Base-by-base conservation (phyloP, 2,329 filamentous ascomycete species). In the Fusarium proliferatum region DNA sequence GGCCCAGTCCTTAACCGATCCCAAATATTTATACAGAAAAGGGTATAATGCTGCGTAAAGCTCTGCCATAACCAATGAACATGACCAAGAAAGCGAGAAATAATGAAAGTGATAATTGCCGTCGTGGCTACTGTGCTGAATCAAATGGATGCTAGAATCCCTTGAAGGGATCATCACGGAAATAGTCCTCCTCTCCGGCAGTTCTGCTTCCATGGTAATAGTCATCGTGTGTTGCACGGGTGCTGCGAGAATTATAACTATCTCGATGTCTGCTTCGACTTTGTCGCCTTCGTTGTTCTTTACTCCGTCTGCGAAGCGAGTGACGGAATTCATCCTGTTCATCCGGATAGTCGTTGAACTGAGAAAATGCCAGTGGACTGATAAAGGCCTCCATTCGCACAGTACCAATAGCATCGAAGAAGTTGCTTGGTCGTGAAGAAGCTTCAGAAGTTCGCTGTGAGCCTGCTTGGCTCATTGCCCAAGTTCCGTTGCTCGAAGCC, bases 341-440 rank as follows among this genome's bases (percentile, higher is more conserved):
- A 61, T 87, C 84, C 0, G 85, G 83, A 46, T 84, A 81, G 17
- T 88, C 86, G 17, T 84, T 83, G 59, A 86, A 83, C 34, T 84
- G 83, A 5, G 84, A 84, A 69, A 86, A 85, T 3, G 88, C 85
- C 16, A 91, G 80, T 1, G 90, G 90, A 76, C 86, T 90, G 75
- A 99, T 97, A 81, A 98, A 99, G 0, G 96, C 96, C 82, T 98
- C 96, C 96, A 99, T 98, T 34, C 96, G 91, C 52, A 98, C 91
- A 4, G 95, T 98, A 3, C 95, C 95, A 65, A 97, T 92, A 3
- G 93, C 93, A 76, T 97, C 95, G 79, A 96, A 96, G 84, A 96
- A 95, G 81, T 91, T 90, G 64, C 84, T 84, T 2, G 85, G 83
- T 10, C 83, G 80, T 15, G 86, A 88, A 2, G 88, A 90, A 6